Base-by-base conservation (phyloP, 2,329 filamentous ascomycete species). In the Septoria petroselini region DNA sequence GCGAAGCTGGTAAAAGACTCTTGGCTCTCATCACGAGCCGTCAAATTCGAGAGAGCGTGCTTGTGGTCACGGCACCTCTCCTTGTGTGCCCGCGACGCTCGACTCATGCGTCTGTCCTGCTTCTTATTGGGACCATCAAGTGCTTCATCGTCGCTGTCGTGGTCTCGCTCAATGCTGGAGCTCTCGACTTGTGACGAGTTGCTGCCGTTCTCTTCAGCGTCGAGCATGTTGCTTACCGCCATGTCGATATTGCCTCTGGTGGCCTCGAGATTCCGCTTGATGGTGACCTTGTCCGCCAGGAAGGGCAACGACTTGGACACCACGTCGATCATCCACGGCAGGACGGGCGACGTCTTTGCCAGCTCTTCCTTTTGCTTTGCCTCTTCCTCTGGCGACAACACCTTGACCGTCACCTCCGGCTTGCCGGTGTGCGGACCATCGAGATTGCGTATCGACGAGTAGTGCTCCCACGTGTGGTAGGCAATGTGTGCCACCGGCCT, bases 371-470 rank as follows among this genome's bases (percentile, higher is more conserved):
- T 64, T 52, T 70, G 67, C 34, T 62, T 65, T 41, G 55, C 60
- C 49, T 71, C 70, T 52, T 74, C 74, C 53, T 72, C 70, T 1
- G 68, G 61, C 56, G 65, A 64, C 53, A 71, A 62, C 5, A 55
- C 65, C 55, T 63, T 68, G 37, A 59, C 57, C 43, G 61, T 62
- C 29, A 82, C 74, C 15, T 72, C 63, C 8, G 80, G 80, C 27
- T 72, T 69, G 40, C 81, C 82, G 23, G 70, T 73, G 62, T 82
- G 79, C 6, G 80, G 79, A 5, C 81, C 81, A 54, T 77, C 67
- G 38, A 79, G 67, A 60, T 81, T 80, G 48, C 82, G 76, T 57
- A 86, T 79, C 0, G 82, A 85, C 3, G 81, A 84, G 67, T 84
- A 85, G 63, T 85, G 83, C 62, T 84, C 76, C 71, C 79, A 84